Evolutionary conservation across 805 yeast genomes (phyloP).

Genomic region (Yamadazyma tumulicola): DNA sequence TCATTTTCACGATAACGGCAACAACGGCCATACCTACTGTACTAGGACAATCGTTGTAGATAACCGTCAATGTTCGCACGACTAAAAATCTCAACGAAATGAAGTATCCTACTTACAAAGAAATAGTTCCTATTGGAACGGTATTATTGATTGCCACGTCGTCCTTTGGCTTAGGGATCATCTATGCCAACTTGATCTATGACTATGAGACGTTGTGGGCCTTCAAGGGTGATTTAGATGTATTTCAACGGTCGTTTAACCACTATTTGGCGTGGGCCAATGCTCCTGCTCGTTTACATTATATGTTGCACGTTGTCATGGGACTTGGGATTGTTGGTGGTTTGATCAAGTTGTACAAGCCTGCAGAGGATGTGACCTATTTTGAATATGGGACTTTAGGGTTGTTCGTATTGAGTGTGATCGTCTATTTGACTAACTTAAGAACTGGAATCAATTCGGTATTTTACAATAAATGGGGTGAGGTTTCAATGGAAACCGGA

Average conservation of each 20-base stretch:
- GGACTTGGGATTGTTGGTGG: constrained; percentile 69
- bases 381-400: constrained; percentile 88
- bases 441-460: constrained; percentile 75
- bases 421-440: constrained; percentile 83
- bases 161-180: constrained; percentile 76
- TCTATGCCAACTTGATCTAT: constrained; percentile 78
- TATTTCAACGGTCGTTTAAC: constrained; percentile 54
- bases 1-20: too few relatives aligned
- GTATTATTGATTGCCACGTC: constrained; percentile 48
- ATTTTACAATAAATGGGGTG: constrained; percentile 83
- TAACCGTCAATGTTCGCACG: too few relatives aligned
- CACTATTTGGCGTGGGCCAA: constrained; percentile 78
- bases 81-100: background rate
- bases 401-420: constrained; percentile 66
- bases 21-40: too few relatives aligned
- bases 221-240: constrained; percentile 32
- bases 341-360: constrained; percentile 77
- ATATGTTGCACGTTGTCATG: constrained; percentile 59
- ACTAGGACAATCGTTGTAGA: too few relatives aligned
- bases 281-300: constrained; percentile 56
- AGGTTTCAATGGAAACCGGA: constrained; percentile 82
- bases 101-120: constrained; percentile 31
- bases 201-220: constrained; percentile 74
- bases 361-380: constrained; percentile 76
- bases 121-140: constrained; percentile 44